phyloP scores from a whole-genome alignment of 2,329 filamentous ascomycete genomes.

The Sclerotinia subarctica region DNA sequence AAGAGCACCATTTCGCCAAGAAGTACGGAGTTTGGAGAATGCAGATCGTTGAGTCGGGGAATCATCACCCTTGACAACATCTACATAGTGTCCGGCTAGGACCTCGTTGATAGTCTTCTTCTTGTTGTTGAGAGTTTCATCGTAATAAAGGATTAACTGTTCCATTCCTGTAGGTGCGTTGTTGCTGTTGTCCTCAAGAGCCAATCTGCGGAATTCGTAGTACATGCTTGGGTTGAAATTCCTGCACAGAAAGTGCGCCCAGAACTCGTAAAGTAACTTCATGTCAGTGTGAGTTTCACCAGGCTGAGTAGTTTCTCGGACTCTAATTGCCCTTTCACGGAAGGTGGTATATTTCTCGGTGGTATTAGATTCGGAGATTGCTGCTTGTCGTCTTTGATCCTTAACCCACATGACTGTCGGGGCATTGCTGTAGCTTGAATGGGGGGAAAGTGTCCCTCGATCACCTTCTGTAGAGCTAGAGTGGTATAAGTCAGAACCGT shows the following conservation, averaged over 20 bases:
- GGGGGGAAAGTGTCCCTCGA: slow-evolving; percentile 29
- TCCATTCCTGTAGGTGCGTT: slow-evolving; percentile 55
- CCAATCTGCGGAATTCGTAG: slow-evolving; percentile 66
- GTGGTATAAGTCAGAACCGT: background rate
- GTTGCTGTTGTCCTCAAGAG: slow-evolving; percentile 60
- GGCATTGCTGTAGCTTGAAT: slow-evolving; percentile 28
- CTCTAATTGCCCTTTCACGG: slow-evolving; percentile 42
- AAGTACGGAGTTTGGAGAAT: slow-evolving; percentile 50
- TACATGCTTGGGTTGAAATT: slow-evolving; percentile 77
- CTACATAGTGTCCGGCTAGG: slow-evolving; percentile 54
- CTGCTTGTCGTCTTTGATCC: slow-evolving; percentile 36
- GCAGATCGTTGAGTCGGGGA: slow-evolving; percentile 42
- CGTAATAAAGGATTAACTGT: slow-evolving; percentile 64
- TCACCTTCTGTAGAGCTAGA: slow-evolving; percentile 34
- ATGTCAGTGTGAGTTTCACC: slow-evolving; percentile 53
- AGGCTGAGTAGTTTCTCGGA: slow-evolving; percentile 39
- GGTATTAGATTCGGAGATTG: slow-evolving; percentile 38
- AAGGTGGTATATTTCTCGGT: slow-evolving; percentile 41
- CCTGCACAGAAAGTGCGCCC: slow-evolving; percentile 67
- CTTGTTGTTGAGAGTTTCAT: slow-evolving; percentile 51
- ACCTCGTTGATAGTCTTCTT: slow-evolving; percentile 48
- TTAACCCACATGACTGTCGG: slow-evolving; percentile 42
- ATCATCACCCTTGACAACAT: slow-evolving; percentile 50
- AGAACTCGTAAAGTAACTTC: slow-evolving; percentile 69
- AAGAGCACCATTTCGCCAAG: slow-evolving; percentile 52